Evolutionary conservation across 345 rosid species (phyloP), one percentile per base, ranked within the genome.

Genomic region (Jatropha curcas): DNA sequence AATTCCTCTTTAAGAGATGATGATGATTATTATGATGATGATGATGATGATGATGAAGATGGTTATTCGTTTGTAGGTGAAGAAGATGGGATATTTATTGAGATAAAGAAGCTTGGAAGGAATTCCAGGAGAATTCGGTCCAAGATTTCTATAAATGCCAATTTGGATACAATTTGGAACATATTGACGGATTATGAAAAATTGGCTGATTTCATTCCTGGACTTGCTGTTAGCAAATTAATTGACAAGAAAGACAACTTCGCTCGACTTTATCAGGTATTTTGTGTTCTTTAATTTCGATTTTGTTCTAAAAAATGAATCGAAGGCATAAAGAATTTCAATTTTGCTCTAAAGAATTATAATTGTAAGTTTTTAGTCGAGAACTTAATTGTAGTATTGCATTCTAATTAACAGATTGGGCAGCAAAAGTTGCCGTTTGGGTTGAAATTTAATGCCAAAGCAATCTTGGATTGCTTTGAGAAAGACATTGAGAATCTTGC

Each of bases 381-480:
- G 25, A 41, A 39, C 33, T 51, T 20, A 34, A 16, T 27, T 60
- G 22, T 41, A 35, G 33, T 24, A 16, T 75, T 70, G 22, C 50
- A 39, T 79, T 67, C 46, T n/a, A 19, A 37, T 78, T 17, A 37
- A 80, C 81, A 94, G 98, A 82, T 90, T 83, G 98, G 95, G 25
- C 87, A 86, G 79, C 98, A 94, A 70, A 83, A 87, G 63, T 85
- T 94, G 82, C 82, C 91, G 20, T 55, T 89, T 25, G 98, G 98
- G 43, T 74, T 94, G 71, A 92, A 95, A 72, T 90, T 95, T 79
- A 89, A 81, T 67, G 96, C 98, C 4, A 89, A 90, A 84, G 97
- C 90, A n/a, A 82, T 88, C 71, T 71, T 92, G 75, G 99, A 95
- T 75, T 95, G 99, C 75, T 90, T 73, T 57, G 99, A 95, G 89